Evolutionary conservation across 768 basidiomycete species (phyloP), one percentile per base, ranked within the genome.

Genomic region (Baorangia bicolor): DNA sequence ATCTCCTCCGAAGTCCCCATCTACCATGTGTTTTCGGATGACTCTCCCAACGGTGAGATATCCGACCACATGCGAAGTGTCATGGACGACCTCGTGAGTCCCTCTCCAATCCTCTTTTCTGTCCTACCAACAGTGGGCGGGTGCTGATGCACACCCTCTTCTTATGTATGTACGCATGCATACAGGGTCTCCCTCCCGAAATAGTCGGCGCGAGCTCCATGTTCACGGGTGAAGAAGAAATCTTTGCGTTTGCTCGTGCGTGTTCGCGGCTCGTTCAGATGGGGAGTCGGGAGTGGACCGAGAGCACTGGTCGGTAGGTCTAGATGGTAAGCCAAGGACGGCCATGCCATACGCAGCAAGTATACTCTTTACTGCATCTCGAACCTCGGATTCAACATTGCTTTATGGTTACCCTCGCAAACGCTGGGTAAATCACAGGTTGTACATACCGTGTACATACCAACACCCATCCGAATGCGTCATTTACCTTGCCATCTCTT

Each of bases 201-300:
- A 74, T 81, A 20, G 88, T 96, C 18, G 91, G 93, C 33, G 77
- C 79, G 2, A 92, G 89, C 58, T 88, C 93, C 40, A 90, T 99
- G 77, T 98, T 98, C 68, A 88, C 88, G 0, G 95, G 96, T 4
- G 95, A 98, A 65, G 97, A 98, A 71, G 97, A 98, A 72, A 69
- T 98, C 0, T 99, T 99, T 68, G 97, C 97, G 0, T 99, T 98
- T 70, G 94, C 94, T 12, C 83, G 97, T 34, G 95, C 95, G 20
- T 93, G 91, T 66, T 92, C 90, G 23, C 80, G 92, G 41, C 75
- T 93, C 18, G 88, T 92, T 42, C 84, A 93, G 70, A 93, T 93
- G 92, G 92, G 94, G 16, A 94, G 91, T 67, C 87, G 80, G 62
- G 90, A 94, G 62, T 96, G 93, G 93, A 81, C 81, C 3, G 81